A percentile compares a stretch with the other conserved stretches of the same genome.
Conservation (phyloP, 1,139 yeast genomes). For the Geotrichum aggregatum region DNA sequence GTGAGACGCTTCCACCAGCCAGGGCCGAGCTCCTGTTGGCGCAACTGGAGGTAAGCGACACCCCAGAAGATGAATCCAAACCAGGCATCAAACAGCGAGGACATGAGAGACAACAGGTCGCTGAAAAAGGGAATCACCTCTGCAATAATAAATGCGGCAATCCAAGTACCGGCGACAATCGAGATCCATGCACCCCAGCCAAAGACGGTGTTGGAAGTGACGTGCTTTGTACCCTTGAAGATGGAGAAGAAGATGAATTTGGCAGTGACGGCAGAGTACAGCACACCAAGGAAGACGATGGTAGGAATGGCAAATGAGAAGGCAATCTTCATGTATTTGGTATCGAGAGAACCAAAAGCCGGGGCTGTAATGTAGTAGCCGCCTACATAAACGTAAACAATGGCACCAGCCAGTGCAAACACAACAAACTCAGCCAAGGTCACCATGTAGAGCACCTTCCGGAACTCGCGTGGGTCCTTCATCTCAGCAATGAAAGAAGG, state of each 20-base stretch:
- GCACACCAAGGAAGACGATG: conserved; percentile 51
- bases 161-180: conserved; percentile 47
- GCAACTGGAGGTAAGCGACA: conserved; percentile 48
- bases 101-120: conserved; percentile 55
- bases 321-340: conserved; percentile 49
- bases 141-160: conserved; percentile 54
- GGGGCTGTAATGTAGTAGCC: conserved; percentile 54
- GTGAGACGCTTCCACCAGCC: conserved; percentile 35
- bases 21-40: conserved; percentile 30
- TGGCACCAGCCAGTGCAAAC: conserved; percentile 53
- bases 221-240: conserved; percentile 46
- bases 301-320: conserved; percentile 63
- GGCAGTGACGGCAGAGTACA: conserved; percentile 53
- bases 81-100: conserved; percentile 63
- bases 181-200: conserved; percentile 56
- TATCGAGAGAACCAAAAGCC: conserved; percentile 52
- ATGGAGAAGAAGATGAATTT: conserved; percentile 48
- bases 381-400: conserved; percentile 57
- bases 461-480: conserved; percentile 55
- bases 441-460: conserved; percentile 52
- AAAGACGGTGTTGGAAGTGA: conserved; percentile 46
- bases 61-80: conserved; percentile 66
- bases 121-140: conserved; percentile 62
- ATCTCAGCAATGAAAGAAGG: conserved; percentile 61
- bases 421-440: conserved; percentile 49